These are phyloP conservation scores for Vitis riparia DNA, from an alignment of 164 flowering plant species.

Conservation along the genomic window DNA sequence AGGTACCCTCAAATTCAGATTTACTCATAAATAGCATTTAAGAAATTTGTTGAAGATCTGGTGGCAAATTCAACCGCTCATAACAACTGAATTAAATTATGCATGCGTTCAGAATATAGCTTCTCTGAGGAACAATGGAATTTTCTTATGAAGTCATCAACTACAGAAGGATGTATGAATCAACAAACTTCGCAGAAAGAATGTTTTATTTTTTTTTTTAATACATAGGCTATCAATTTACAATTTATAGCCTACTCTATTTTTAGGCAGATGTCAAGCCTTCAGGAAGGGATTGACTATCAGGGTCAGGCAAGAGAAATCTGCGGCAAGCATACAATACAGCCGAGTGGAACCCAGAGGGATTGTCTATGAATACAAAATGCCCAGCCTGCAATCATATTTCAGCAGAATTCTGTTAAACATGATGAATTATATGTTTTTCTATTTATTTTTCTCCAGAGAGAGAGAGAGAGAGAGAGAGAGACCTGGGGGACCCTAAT, in stretches of 20 bases:
- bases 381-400: conserved; percentile 74
- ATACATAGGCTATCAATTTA: no score
- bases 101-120: no score
- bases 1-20: no score
- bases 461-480: conserved; percentile 20
- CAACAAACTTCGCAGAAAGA: no score
- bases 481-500: conserved; percentile 85
- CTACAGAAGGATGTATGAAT: no score
- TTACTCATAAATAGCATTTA: no score
- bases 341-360: conserved; percentile 74
- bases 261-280: conserved; percentile 51
- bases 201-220: no score
- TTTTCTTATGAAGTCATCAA: no score
- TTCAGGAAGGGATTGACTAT: conserved; percentile 47
- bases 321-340: conserved; percentile 76
- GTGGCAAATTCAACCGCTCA: no score
- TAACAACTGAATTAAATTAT: no score
- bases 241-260: background rate
- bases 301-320: conserved; percentile 40
- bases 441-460: background rate
- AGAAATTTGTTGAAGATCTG: no score
- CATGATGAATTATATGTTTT: background rate
- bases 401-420: background rate
- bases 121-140: no score
- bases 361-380: conserved; percentile 83